Percentiles rank a stretch among this genome's conserved stretches.
Evolutionary conservation across 2,329 filamentous ascomycete species (phyloP).

Genomic region (Zarea fungicola): DNA sequence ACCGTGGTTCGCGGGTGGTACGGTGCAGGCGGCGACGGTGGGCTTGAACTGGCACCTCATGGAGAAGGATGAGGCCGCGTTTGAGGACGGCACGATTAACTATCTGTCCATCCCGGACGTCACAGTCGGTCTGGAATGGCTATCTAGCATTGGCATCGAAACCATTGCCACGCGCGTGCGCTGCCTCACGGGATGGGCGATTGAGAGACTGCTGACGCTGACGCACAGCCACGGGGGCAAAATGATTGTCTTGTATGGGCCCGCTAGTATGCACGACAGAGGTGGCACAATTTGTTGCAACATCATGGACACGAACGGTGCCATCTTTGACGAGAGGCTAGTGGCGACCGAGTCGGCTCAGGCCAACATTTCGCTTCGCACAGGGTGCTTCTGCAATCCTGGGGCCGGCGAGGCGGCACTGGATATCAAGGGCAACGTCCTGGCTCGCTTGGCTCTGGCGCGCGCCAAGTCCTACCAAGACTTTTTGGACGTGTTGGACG

Average conservation of each 20-base stretch:
- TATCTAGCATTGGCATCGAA: conserved; percentile 24
- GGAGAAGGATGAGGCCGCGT: conserved; percentile 24
- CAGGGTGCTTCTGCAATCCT: conserved; percentile 39
- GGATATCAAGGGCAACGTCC: conserved; percentile 18
- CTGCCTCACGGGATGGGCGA: conserved; percentile 33
- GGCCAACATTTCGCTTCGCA: conserved; percentile 32
- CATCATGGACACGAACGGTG: conserved; percentile 28
- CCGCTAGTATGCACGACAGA: conserved; percentile 22
- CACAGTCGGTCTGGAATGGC: conserved; percentile 30
- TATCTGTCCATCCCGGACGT: conserved; percentile 36
- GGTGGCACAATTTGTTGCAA: conserved; percentile 36
- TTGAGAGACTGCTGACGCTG: conserved; percentile 26
- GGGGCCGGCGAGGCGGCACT: conserved; percentile 33
- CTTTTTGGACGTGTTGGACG: conserved; percentile 17
- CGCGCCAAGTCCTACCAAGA: conserved; percentile 19
- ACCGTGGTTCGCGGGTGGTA: conserved; percentile 37
- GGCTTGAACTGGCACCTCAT: conserved; percentile 27
- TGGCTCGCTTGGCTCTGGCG: conserved; percentile 14
- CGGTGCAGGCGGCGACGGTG: conserved; percentile 29
- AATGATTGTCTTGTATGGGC: conserved; percentile 33
- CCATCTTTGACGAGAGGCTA: conserved; percentile 31
- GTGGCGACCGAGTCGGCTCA: conserved; percentile 29
- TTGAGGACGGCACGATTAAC: conserved; percentile 38
- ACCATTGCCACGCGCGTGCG: conserved; percentile 27
- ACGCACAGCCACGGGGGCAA: conserved; percentile 28